Conservation (phyloP, 1,284 basidiomycete species). For the Ceratobasidium theobromae region DNA sequence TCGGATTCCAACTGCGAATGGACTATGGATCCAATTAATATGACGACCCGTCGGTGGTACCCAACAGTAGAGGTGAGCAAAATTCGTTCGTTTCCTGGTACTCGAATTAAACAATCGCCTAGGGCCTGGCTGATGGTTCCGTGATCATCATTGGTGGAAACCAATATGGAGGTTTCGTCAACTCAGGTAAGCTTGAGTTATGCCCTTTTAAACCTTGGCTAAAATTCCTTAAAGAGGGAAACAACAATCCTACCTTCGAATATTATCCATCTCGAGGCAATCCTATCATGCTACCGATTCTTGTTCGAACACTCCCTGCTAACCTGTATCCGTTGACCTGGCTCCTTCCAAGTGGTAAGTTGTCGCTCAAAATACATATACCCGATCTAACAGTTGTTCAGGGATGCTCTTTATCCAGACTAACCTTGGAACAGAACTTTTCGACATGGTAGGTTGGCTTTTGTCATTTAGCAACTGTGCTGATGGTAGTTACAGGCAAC, state of each 20-base stretch:
- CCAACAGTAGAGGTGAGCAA: slow-evolving; percentile 44
- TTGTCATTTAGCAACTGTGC: slow-evolving; percentile 46
- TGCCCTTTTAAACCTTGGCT: neutral
- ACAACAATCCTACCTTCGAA: slow-evolving; percentile 62
- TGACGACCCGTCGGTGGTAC: slow-evolving; percentile 36
- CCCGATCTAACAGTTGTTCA: slow-evolving; percentile 26
- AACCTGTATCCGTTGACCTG: slow-evolving; percentile 88
- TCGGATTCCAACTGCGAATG: slow-evolving; percentile 33
- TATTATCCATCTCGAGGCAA: slow-evolving; percentile 72
- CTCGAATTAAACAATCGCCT: neutral
- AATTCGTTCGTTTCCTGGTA: slow-evolving; percentile 42
- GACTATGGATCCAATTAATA: slow-evolving; percentile 15
- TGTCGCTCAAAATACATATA: neutral
- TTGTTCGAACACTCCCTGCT: slow-evolving; percentile 80
- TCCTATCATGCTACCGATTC: slow-evolving; percentile 71
- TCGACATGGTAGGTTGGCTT: slow-evolving; percentile 45
- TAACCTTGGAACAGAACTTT: slow-evolving; percentile 67
- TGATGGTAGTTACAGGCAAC: slow-evolving; percentile 65
- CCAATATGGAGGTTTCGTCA: slow-evolving; percentile 81
- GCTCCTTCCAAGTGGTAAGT: slow-evolving; percentile 78
- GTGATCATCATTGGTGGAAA: slow-evolving; percentile 59
- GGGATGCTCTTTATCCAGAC: slow-evolving; percentile 74
- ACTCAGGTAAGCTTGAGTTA: slow-evolving; percentile 60
- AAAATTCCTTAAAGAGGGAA: slow-evolving; percentile 25
- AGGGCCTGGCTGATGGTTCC: slow-evolving; percentile 45